Evolutionary conservation across 805 yeast genomes (phyloP), one percentile per base, ranked within the genome.

Genomic region (Candida verbasci): DNA sequence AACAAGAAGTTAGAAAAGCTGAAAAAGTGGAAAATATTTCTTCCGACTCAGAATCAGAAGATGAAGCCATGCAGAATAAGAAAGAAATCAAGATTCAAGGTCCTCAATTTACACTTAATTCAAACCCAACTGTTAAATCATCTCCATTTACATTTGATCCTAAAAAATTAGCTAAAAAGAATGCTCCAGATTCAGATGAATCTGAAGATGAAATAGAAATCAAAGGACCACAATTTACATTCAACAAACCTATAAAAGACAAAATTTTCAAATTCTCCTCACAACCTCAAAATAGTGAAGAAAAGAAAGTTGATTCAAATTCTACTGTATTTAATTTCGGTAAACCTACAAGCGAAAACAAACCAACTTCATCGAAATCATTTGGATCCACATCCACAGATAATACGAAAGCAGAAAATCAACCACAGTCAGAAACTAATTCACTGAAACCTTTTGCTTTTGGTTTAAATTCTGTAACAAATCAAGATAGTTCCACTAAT

Each of bases 161-260:
- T 5, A 56, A 60, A 33, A 51, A 53, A 20, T 46, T 42, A 14
- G 47, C 51, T 29, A 52, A 53, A 32, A 42, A 35, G 15, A 49
- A 43, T 30, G 43, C 42, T 9, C 47, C 47, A 9, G 53, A 48
- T 27, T 62, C 72, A 3, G 78, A 72, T 35, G 80, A 75, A 30
- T 68, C 76, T 1, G 85, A 78, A 23, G 78, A 78, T 15, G 84
- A 78, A 24, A 58, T 80, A 17, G 81, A 79, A 52, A 72, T 82
- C 20, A 76, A 84, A 55, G 94, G 94, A 1, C 94, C 95, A 15
- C 58, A 68, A 10, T 86, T 86, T 53, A 70, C 54, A 3, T 65
- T 67, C 47, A 56, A 55, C 41, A 65, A 65, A 40, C 48, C 56
- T 9, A 64, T 65, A 14, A 47, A 52, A 28, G 71, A 65, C 39